phyloP scores from a whole-genome alignment of 441 rosid genomes.

The Cnidoscolus chayamansa region DNA sequence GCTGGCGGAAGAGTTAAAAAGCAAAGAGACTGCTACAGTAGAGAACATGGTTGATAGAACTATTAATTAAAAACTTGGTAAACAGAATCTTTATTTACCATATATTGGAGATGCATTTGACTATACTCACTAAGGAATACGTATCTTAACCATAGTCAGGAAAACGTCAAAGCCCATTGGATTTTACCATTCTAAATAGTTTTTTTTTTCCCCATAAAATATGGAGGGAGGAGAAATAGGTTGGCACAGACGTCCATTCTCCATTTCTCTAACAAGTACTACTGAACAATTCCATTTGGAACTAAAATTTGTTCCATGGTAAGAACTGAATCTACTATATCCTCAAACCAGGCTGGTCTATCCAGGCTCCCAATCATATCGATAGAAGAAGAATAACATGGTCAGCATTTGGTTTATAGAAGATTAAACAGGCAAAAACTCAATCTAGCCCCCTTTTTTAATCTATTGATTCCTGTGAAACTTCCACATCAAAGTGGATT shows the following conservation, averaged over 20 bases:
- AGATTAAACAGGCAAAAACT: background rate
- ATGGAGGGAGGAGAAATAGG: too few species aligned
- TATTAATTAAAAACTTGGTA: background rate
- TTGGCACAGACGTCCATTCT: too few species aligned
- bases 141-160: too few species aligned
- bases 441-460: background rate
- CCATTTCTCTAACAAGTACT: too few species aligned
- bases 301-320: background rate
- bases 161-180: too few species aligned
- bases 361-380: too few species aligned
- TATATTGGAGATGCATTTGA: background rate
- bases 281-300: background rate
- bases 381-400: too few species aligned
- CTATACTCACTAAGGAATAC: background rate
- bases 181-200: too few species aligned
- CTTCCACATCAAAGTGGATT: background rate
- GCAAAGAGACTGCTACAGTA: constrained; percentile 10
- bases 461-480: background rate
- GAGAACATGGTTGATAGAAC: constrained; percentile 15
- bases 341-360: too few species aligned
- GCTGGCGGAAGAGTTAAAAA: constrained; percentile 28
- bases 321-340: too few species aligned
- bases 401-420: too few species aligned
- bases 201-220: too few species aligned
- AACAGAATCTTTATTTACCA: background rate